Evolutionary conservation across 2,329 filamentous ascomycete species (phyloP).

Genomic region (Exserohilum turcica): DNA sequence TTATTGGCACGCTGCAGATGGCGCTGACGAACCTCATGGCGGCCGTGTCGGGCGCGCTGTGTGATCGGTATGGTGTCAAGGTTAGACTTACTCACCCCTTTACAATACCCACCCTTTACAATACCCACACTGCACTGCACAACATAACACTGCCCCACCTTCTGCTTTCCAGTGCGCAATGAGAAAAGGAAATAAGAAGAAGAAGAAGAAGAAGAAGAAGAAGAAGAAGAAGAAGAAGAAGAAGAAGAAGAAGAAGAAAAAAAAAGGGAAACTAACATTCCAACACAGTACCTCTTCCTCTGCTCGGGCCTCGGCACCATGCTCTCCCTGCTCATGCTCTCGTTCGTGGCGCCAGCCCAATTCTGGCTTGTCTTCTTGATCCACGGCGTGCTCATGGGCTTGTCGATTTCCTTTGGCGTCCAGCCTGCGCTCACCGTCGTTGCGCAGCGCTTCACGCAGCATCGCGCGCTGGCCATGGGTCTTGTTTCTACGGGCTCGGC

Average conservation of each 20-base stretch:
- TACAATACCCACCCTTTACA: too few species aligned
- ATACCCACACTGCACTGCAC: too few species aligned
- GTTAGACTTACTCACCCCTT: conserved; percentile 45
- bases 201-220: too few species aligned
- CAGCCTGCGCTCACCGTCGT: conserved; percentile 50
- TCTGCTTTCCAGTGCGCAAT: too few species aligned
- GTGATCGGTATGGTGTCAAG: conserved; percentile 65
- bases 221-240: too few species aligned
- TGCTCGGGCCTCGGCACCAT: conserved; percentile 32
- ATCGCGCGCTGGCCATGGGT: conserved; percentile 52
- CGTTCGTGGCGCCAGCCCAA: conserved; percentile 25
- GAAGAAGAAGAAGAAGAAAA: too few species aligned
- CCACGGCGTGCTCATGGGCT: conserved; percentile 53
- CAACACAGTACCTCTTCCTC: conserved; percentile 40
- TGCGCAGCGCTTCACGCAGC: conserved; percentile 52
- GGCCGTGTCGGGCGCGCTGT: conserved; percentile 65
- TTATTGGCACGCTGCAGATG: conserved; percentile 52
- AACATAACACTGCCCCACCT: too few species aligned
- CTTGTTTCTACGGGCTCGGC: conserved; percentile 50
- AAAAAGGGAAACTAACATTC: too few species aligned
- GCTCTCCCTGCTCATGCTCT: conserved; percentile 30
- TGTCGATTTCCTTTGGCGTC: conserved; percentile 50
- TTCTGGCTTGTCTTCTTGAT: conserved; percentile 53
- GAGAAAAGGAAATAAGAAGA: too few species aligned
- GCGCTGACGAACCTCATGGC: conserved; percentile 59